Percentiles rank a stretch among this genome's conserved stretches.
Evolutionary conservation across 129 eudicot species (phyloP).

Genomic region (Saussurea involucrata): DNA sequence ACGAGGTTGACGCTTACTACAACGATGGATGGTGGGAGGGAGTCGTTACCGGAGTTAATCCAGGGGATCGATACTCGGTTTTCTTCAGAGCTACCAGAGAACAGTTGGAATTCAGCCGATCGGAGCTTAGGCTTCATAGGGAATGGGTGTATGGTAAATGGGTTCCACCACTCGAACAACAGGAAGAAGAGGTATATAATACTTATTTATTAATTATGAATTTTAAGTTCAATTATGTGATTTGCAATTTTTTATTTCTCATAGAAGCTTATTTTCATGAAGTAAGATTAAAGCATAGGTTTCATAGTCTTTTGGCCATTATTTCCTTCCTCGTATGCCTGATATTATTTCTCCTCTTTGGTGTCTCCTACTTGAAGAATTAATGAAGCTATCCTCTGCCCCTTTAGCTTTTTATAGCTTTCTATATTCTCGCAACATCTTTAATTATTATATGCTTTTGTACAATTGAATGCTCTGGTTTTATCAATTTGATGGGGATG

Average conservation of each 20-base stretch:
- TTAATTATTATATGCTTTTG: background rate
- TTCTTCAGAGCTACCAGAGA: conserved; percentile 48
- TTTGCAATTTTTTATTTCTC: background rate
- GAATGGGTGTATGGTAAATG: conserved; percentile 73
- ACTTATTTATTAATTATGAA: too few relatives aligned
- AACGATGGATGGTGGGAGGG: conserved; percentile 85
- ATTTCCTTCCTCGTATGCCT: background rate
- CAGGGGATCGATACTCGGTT: conserved; percentile 32
- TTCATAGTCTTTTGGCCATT: background rate
- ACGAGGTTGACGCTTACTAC: conserved; percentile 70
- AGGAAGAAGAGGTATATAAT: conserved; percentile 24
- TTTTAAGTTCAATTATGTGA: background rate
- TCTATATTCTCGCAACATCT: background rate
- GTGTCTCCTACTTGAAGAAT: background rate
- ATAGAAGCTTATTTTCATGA: background rate
- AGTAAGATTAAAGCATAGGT: background rate
- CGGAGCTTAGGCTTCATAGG: conserved; percentile 49
- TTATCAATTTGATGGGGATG: background rate
- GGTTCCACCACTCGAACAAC: conserved; percentile 56
- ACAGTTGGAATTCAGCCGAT: conserved; percentile 38
- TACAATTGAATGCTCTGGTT: background rate
- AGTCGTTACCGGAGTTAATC: conserved; percentile 34
- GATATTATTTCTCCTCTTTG: too few relatives aligned
- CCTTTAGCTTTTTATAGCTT: background rate
- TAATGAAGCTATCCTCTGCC: background rate